phyloP scores from a whole-genome alignment of 805 yeast genomes.

The Kazachstania africana region DNA sequence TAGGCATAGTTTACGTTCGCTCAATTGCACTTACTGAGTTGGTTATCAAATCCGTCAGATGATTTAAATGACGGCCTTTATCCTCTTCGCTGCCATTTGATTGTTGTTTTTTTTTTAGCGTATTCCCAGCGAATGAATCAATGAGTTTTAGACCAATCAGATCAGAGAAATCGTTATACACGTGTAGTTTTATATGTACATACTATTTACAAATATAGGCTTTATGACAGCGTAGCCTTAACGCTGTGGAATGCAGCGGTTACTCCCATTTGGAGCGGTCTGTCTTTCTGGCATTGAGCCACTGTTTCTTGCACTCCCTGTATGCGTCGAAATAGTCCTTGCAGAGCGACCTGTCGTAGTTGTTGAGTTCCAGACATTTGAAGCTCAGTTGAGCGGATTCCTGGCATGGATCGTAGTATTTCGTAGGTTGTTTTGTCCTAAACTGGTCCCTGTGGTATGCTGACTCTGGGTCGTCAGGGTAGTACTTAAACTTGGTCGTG shows the following conservation, averaged over 20 bases:
- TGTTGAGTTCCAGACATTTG: conserved; percentile 68
- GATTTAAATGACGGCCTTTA: too few relatives aligned
- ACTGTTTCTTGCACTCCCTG: conserved; percentile 77
- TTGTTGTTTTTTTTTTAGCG: too few relatives aligned
- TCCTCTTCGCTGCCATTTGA: too few relatives aligned
- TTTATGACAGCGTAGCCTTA: too few relatives aligned
- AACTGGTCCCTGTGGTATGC: conserved; percentile 57
- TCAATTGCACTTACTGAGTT: too few relatives aligned
- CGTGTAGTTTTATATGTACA: too few relatives aligned
- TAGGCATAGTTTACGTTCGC: not conserved
- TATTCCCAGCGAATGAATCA: too few relatives aligned
- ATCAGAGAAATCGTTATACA: too few relatives aligned
- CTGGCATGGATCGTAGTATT: conserved; percentile 87
- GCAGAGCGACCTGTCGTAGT: conserved; percentile 57
- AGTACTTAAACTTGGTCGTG: conserved; percentile 17
- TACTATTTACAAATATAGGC: too few relatives aligned
- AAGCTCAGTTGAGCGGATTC: conserved; percentile 82
- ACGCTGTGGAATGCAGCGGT: not conserved
- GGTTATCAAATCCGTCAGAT: too few relatives aligned
- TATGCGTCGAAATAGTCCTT: conserved; percentile 85
- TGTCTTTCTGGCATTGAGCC: conserved; percentile 38
- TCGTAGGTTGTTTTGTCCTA: conserved; percentile 64
- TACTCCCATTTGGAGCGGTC: conserved; percentile 25
- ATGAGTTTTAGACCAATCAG: too few relatives aligned
- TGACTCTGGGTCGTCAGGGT: conserved; percentile 81